Evolutionary conservation across 305 asterid genomes (phyloP).

Genomic region (Fraxinus dipetala): DNA sequence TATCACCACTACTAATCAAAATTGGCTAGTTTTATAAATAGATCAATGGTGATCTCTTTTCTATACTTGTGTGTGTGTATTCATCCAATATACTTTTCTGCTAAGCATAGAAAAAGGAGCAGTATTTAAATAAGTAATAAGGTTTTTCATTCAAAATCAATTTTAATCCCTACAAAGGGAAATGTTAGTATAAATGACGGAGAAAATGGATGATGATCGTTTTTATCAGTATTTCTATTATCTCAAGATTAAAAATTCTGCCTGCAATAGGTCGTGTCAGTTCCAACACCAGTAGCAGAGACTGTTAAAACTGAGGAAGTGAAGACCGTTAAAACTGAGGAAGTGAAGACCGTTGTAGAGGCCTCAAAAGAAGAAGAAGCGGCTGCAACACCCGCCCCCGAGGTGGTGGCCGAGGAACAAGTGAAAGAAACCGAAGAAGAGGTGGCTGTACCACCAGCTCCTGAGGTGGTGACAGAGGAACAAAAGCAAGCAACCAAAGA

Average conservation of each 20-base stretch:
- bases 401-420: conserved; percentile 8
- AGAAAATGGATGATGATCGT: not conserved
- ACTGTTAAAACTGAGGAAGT: too few species aligned
- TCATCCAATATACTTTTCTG: not conserved
- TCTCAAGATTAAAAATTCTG: not conserved
- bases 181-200: not conserved
- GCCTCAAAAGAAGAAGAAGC: not conserved
- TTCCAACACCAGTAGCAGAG: conserved; percentile 3
- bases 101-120: not conserved
- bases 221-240: not conserved
- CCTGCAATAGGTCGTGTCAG: conserved; percentile 19
- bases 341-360: not conserved
- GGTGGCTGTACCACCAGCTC: not conserved
- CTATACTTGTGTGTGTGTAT: not conserved
- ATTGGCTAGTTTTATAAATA: not conserved
- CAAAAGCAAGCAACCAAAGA: conserved; percentile 22
- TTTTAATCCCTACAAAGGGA: not conserved
- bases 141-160: not conserved
- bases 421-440: conserved; percentile 10
- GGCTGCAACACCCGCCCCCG: not conserved
- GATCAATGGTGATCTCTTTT: not conserved
- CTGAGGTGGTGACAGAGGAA: not conserved
- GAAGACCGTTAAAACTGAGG: not conserved
- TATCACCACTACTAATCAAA: not conserved
- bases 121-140: not conserved